Percentiles rank a stretch among this genome's conserved stretches.
phyloP scores from a whole-genome alignment of 768 basidiomycete genomes.

The Leccinum ochraceum region DNA sequence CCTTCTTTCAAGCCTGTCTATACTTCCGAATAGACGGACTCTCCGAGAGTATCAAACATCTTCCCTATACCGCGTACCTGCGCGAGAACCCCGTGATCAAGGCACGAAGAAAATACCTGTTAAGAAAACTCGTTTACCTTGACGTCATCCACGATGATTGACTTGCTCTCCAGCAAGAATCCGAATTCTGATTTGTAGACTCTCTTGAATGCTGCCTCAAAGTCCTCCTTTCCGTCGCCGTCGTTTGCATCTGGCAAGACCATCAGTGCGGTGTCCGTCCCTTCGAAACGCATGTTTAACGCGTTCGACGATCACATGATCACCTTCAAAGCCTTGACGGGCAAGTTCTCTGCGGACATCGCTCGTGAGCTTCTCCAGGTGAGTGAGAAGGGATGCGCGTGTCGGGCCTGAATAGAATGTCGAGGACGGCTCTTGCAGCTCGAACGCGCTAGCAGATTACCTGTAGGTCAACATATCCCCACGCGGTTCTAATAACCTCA shows the following conservation, averaged over 20 bases:
- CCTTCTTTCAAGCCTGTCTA: slow-evolving; percentile 50
- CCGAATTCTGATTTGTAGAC: slow-evolving; percentile 89
- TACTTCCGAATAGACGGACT: slow-evolving; percentile 74
- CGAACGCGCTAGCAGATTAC: slow-evolving; percentile 59
- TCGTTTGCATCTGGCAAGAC: slow-evolving; percentile 55
- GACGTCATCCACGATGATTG: slow-evolving; percentile 87
- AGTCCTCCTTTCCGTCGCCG: slow-evolving; percentile 66
- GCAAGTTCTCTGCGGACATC: slow-evolving; percentile 65
- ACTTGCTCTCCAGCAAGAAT: slow-evolving; percentile 83
- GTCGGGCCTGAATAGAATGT: slow-evolving; percentile 69
- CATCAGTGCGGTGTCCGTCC: slow-evolving; percentile 93
- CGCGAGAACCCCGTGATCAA: not conserved
- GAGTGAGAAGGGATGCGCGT: slow-evolving; percentile 51
- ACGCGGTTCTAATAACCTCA: slow-evolving; percentile 23
- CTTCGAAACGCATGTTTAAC: slow-evolving; percentile 92
- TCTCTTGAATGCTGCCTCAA: slow-evolving; percentile 75
- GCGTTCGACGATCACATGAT: slow-evolving; percentile 72
- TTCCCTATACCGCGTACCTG: slow-evolving; percentile 90
- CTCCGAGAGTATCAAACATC: slow-evolving; percentile 79
- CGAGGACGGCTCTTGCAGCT: slow-evolving; percentile 88
- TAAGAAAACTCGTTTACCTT: slow-evolving; percentile 49
- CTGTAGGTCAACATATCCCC: slow-evolving; percentile 1
- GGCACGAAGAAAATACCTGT: not conserved
- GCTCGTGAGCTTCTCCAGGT: slow-evolving; percentile 67
- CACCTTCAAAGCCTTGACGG: slow-evolving; percentile 78